phyloP scores from a whole-genome alignment of 176 grass and related monocot genomes.

The Carex myosuroides region DNA sequence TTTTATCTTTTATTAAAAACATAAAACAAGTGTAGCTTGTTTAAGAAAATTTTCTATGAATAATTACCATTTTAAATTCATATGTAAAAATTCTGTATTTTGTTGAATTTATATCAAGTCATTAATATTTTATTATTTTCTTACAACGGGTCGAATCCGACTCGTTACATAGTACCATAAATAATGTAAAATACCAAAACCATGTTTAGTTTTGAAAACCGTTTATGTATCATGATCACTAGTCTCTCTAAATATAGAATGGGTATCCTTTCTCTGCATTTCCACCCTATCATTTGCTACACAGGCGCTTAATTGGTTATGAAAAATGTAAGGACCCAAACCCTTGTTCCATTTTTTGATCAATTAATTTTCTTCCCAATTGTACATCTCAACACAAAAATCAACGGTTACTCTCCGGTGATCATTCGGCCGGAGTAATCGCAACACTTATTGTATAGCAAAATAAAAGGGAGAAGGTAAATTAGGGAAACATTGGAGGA shows the following conservation, averaged over 20 bases:
- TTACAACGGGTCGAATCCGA: too few relatives aligned
- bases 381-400: background rate
- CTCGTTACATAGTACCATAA: background rate
- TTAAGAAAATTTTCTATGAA: too few relatives aligned
- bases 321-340: background rate
- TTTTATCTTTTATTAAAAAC: too few relatives aligned
- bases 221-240: conserved; percentile 1
- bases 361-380: background rate
- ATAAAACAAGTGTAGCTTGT: too few relatives aligned
- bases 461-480: background rate
- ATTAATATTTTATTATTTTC: background rate
- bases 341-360: background rate
- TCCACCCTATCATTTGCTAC: conserved; percentile 11
- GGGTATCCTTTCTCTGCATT: background rate
- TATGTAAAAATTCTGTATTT: background rate
- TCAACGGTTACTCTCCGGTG: background rate
- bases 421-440: background rate
- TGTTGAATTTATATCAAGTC: background rate
- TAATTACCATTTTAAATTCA: too few relatives aligned
- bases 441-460: background rate
- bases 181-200: background rate
- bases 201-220: background rate
- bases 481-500: background rate
- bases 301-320: background rate
- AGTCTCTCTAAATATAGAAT: conserved; percentile 16